Percentiles rank a stretch among this genome's conserved stretches.
Evolutionary conservation across 2,329 filamentous ascomycete genomes (phyloP).

Genomic region (Cryoendolithus antarcticus): DNA sequence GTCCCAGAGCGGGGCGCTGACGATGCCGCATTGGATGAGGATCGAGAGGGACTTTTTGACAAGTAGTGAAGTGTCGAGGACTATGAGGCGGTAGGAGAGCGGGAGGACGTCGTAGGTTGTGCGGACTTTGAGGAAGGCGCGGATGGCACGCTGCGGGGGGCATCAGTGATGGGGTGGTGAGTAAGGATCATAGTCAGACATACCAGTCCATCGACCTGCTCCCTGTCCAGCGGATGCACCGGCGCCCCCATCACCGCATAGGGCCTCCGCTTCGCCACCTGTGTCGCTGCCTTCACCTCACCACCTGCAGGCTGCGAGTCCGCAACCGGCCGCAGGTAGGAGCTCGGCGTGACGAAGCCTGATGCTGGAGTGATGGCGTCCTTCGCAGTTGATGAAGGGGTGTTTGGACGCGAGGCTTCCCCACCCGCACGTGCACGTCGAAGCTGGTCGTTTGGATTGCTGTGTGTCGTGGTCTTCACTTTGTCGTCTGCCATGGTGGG

Average conservation of each 20-base stretch:
- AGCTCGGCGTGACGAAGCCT: constrained; percentile 26
- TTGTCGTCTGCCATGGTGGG: no score
- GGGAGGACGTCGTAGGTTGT: constrained; percentile 97
- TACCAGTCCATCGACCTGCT: constrained; percentile 70
- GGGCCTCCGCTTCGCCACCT: not conserved
- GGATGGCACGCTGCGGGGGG: constrained; percentile 61
- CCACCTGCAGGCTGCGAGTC: no score
- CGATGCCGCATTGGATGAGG: constrained; percentile 91
- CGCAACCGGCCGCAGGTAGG: constrained; percentile 21
- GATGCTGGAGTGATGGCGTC: constrained; percentile 1
- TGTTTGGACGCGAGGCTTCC: no score
- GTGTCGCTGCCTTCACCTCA: no score
- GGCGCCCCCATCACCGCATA: no score
- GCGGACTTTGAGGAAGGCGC: constrained; percentile 89
- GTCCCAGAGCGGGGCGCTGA: constrained; percentile 95
- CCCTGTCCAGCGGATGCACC: constrained; percentile 52
- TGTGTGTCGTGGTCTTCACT: no score
- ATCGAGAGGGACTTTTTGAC: constrained; percentile 97
- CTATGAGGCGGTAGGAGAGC: constrained; percentile 86
- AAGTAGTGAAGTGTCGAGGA: constrained; percentile 86
- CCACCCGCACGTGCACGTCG: no score
- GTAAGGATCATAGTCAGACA: no score
- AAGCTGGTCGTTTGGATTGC: no score
- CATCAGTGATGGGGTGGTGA: constrained; percentile 4
- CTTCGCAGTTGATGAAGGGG: no score